Evolutionary conservation across 148 eudicot species (phyloP).

Genomic region (Spergularia bocconei): DNA sequence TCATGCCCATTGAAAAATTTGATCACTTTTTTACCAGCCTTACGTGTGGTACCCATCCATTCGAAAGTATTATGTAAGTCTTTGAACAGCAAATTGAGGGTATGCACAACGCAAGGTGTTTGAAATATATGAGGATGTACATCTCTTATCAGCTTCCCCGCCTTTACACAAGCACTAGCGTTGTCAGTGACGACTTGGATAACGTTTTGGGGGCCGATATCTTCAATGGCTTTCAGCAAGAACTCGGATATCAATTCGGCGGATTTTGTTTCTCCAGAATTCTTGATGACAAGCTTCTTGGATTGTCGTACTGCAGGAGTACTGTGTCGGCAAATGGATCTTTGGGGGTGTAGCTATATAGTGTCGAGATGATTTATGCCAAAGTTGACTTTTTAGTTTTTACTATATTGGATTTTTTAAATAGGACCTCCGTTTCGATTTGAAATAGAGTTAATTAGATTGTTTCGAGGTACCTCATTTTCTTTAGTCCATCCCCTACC

Average conservation of each 20-base stretch:
- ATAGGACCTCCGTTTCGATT: too few relatives aligned
- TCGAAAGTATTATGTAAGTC: conserved; percentile 3
- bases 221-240: conserved; percentile 14
- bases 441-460: too few relatives aligned
- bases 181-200: conserved; percentile 28
- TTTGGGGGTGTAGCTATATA: too few relatives aligned
- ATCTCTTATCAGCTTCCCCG: conserved; percentile 14
- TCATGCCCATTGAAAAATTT: conserved; percentile 22
- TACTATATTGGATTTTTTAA: too few relatives aligned
- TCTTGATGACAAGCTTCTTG: too few relatives aligned
- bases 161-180: conserved; percentile 14
- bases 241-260: conserved; percentile 4
- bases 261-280: conserved; percentile 13
- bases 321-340: too few relatives aligned
- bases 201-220: conserved; percentile 19
- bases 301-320: too few relatives aligned
- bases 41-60: background rate
- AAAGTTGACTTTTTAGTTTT: too few relatives aligned
- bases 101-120: conserved; percentile 10
- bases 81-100: conserved; percentile 19
- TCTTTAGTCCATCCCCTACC: too few relatives aligned
- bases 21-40: conserved; percentile 10
- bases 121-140: conserved; percentile 22
- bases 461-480: too few relatives aligned
- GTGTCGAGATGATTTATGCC: too few relatives aligned